Base-by-base conservation (phyloP, 139 green algal genomes). In the Trebouxia sp. region DNA sequence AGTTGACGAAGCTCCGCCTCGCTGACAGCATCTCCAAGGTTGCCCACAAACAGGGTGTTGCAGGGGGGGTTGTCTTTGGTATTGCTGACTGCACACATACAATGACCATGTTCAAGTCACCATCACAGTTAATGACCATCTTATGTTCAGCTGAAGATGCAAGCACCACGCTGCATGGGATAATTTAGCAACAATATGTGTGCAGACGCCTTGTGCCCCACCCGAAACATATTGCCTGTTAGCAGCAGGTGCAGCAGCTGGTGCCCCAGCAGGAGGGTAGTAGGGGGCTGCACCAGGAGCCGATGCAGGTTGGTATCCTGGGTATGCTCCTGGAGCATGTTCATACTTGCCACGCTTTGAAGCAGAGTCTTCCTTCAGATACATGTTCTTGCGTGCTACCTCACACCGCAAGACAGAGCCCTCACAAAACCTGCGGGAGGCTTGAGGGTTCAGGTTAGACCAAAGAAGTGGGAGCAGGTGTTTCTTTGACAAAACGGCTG, bases 21-120 rank as follows among this genome's bases (percentile, higher is more conserved):
- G 48, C 55, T 84, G 26, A 79, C 70, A 24, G 51, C 42, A 48
- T 84, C 80, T 6, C 75, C 70, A 47, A 97, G 89, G 86, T 97
- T 97, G 41, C 93, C 94, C 35, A 98, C 92, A 85, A 98, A 98
- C 17, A 98, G 88, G 24, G 95, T 98, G 86, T 97, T 98, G 90
- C 95, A 98, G 51, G 95, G 94, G 24, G 94, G 90, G 87, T 98
- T 98, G 83, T 98, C 95, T 22, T 91, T 89, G 14, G 85, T 89
- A 85, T 97, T 97, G 79, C 83, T 90, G n/a, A 97, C 89, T 30
- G 85, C 83, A 22, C 26, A 22, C 50, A 58, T 17, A 58, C 26
- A 22, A 17, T 22, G 26, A 28, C 2, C 3, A 17, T 58, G 50
- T 58, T 22, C 26, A 22, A 22, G 20, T 28, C 26, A 22, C 20